Base-by-base conservation (phyloP, 768 basidiomycete species). In the Mycena leptocephala region DNA sequence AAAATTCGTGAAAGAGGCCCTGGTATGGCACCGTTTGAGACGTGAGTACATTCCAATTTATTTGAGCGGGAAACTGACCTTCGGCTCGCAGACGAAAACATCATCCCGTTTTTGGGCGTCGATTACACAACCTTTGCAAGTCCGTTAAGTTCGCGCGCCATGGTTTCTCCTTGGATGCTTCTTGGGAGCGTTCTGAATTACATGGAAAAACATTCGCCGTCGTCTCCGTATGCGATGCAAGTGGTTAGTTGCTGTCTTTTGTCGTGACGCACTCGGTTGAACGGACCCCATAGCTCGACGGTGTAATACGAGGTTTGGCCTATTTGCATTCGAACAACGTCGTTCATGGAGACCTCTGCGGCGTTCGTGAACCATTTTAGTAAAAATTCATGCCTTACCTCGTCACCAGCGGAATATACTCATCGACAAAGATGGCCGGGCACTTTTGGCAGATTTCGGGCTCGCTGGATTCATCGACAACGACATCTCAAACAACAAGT, bases 321-420 rank as follows among this genome's bases (percentile, higher is more conserved):
- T 55, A 55, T 30, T 16, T 55, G 9, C 53, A 55, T 30, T 55
- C 53, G 8, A 22, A n/a, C 5, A 55, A 55, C 28, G 14, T 55
- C 11, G 53, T 55, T 2, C 28, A 55, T 55, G n/a, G n/a, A n/a
- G n/a, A n/a, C n/a, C n/a, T n/a, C n/a, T n/a, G n/a, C n/a, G n/a
- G n/a, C n/a, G n/a, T 55, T 10, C 14, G 53, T 55, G 9, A 18
- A 11, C n/a, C 48, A 46, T 30, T 59, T 13, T 37, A 8, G 3
- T 37, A 37, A 22, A 18, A 5, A 9, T 32, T 24, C 51, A 6
- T 22, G 16, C 13, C 53, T 5, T 61, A 24, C 33, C 59, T 13
- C n/a, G n/a, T 5, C 16, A 24, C 43, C n/a, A 70, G 69, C 69
- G 69, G 9, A 70, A 70, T 24, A 70, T 70, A 43, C 58, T 70